Percentiles rank a stretch among this genome's conserved stretches.
Evolutionary conservation across 2,329 filamentous ascomycete species (phyloP).

Genomic region (Arthrinium puccinioides): DNA sequence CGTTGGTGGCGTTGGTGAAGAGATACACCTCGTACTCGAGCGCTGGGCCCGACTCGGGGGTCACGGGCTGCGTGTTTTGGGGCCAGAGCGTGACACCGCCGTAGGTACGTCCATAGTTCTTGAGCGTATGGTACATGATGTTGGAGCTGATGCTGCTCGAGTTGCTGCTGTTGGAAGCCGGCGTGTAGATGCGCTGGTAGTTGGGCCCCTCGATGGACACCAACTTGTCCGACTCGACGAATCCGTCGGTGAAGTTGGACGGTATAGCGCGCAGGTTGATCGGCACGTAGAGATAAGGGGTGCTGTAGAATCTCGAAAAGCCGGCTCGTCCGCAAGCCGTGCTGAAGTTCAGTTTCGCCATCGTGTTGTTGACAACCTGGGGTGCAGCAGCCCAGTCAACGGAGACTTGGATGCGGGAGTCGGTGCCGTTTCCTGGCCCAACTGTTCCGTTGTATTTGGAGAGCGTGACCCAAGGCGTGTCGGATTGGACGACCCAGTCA

Average conservation of each 20-base stretch:
- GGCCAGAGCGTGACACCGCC: slow-evolving; percentile 52
- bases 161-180: slow-evolving; percentile 11
- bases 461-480: slow-evolving; percentile 43
- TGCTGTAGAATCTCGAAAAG: slow-evolving; percentile 20
- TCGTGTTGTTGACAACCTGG: slow-evolving; percentile 26
- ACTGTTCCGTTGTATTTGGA: slow-evolving; percentile 43
- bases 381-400: slow-evolving; percentile 46
- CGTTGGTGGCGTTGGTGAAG: slow-evolving; percentile 41
- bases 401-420: slow-evolving; percentile 45
- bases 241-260: slow-evolving; percentile 45
- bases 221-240: slow-evolving; percentile 54
- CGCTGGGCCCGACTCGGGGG: slow-evolving; percentile 40
- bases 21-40: slow-evolving; percentile 57
- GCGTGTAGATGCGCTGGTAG: slow-evolving; percentile 33
- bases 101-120: slow-evolving; percentile 49
- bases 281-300: slow-evolving; percentile 45
- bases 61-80: slow-evolving; percentile 40
- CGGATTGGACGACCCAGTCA: slow-evolving; percentile 41
- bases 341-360: slow-evolving; percentile 45
- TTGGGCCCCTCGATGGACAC: slow-evolving; percentile 49
- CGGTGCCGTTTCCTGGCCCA: slow-evolving; percentile 34
- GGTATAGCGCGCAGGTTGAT: slow-evolving; percentile 43
- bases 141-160: slow-evolving; percentile 9
- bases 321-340: slow-evolving; percentile 20
- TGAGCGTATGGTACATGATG: slow-evolving; percentile 44